Conservation (phyloP, 106 monocot genomes). For the Chionographis japonica region DNA sequence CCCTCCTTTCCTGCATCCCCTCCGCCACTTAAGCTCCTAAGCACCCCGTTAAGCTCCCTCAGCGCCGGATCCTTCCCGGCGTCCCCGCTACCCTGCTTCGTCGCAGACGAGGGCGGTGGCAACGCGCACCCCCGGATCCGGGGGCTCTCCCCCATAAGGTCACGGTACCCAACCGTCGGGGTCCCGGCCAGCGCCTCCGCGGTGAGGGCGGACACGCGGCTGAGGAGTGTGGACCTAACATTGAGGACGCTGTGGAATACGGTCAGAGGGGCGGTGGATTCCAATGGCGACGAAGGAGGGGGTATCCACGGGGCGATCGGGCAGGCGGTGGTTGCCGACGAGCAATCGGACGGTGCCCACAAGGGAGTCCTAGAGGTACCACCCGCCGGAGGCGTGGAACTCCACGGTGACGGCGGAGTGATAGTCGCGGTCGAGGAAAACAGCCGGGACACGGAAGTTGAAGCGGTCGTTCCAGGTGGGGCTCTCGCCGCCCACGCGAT, state of each 20-base stretch:
- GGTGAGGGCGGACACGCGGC: too few relatives aligned
- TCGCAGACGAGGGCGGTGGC: neutral
- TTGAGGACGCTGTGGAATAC: conserved; percentile 67
- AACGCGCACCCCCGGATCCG: neutral
- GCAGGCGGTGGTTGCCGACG: conserved; percentile 33
- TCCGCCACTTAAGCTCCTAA: neutral
- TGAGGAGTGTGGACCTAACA: conserved; percentile 33
- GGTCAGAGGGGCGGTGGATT: conserved; percentile 62
- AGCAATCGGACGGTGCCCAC: conserved; percentile 38
- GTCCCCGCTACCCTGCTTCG: neutral
- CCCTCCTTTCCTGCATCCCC: conserved; percentile 14
- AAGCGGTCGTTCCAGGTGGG: too few relatives aligned
- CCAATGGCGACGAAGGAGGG: conserved; percentile 49
- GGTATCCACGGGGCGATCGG: conserved; percentile 10
- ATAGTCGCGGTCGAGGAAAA: conserved; percentile 2
- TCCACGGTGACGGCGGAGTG: conserved; percentile 14
- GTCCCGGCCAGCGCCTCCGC: conserved; percentile 18
- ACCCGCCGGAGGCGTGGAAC: conserved; percentile 20
- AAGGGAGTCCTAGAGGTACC: conserved; percentile 28
- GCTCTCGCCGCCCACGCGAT: too few relatives aligned
- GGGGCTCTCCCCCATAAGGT: conserved; percentile 14
- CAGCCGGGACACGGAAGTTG: conserved; percentile 7
- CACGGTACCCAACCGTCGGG: too few relatives aligned
- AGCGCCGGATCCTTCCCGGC: neutral
- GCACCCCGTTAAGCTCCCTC: conserved; percentile 4